Evolutionary conservation across 1,139 yeast genomes (phyloP).

Genomic region (Geotrichum aggregatum): DNA sequence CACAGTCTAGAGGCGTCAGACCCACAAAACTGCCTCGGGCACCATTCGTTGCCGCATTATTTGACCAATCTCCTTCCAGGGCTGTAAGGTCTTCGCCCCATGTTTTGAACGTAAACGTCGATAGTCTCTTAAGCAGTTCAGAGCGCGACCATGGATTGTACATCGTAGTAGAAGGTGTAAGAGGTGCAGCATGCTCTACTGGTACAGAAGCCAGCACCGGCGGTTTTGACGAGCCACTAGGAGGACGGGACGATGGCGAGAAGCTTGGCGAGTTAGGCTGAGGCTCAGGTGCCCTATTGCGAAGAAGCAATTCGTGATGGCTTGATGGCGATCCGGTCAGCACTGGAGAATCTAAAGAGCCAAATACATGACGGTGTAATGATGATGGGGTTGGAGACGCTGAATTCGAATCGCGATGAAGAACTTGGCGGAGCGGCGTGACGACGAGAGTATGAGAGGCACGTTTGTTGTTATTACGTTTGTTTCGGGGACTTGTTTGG

Average conservation of each 20-base stretch:
- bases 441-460: background rate
- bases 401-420: too few species aligned
- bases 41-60: too few species aligned
- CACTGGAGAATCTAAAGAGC: too few species aligned
- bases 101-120: background rate
- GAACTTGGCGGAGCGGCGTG: background rate
- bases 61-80: background rate
- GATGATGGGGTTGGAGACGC: too few species aligned
- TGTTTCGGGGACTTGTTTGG: background rate
- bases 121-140: background rate
- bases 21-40: background rate
- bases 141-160: conserved; percentile 9
- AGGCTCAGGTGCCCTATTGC: too few species aligned
- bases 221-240: too few species aligned
- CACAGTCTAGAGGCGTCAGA: conserved; percentile 7
- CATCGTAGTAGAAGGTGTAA: background rate
- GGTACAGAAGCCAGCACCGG: too few species aligned
- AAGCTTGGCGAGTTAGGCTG: too few species aligned
- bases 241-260: too few species aligned
- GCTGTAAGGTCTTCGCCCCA: background rate
- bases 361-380: too few species aligned
- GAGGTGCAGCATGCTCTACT: background rate
- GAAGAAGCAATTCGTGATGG: too few species aligned
- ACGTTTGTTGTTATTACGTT: background rate
- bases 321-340: too few species aligned